Evolutionary conservation across 441 rosid genomes (phyloP).

Genomic region (Dalechampia spathulata): DNA sequence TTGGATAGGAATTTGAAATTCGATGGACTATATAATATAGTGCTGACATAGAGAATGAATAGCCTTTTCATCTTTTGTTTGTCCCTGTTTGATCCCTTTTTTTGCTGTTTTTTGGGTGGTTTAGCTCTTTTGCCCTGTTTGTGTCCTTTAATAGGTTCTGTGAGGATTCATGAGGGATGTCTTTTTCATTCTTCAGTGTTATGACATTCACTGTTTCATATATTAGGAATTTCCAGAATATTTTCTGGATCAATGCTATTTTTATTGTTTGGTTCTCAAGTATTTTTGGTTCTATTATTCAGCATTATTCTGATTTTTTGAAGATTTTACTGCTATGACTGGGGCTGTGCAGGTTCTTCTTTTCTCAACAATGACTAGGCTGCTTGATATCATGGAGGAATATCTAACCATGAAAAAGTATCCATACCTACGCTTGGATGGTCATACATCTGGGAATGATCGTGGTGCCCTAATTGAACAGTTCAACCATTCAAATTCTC

Average conservation of each 20-base stretch:
- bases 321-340: conserved; percentile 4
- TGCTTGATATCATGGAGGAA: conserved; percentile 96
- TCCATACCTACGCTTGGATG: conserved; percentile 85
- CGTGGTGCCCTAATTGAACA: conserved; percentile 81
- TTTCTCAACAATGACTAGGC: conserved; percentile 97
- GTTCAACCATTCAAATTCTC: conserved; percentile 65
- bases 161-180: background rate
- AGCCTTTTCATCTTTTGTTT: background rate
- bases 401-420: conserved; percentile 70
- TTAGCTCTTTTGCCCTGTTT: background rate
- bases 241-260: conserved; percentile 8
- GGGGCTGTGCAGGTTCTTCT: conserved; percentile 66
- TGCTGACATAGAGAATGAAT: background rate
- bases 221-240: background rate
- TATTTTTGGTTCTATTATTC: background rate
- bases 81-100: background rate
- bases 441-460: conserved; percentile 89
- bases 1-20: background rate
- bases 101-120: background rate
- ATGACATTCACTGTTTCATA: background rate
- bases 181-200: background rate
- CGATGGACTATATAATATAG: background rate
- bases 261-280: background rate
- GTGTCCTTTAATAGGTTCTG: background rate
- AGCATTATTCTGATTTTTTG: background rate